Evolutionary conservation across 2,329 filamentous ascomycete genomes (phyloP), one percentile per base, ranked within the genome.

Genomic region (Pseudocercospora ulei): DNA sequence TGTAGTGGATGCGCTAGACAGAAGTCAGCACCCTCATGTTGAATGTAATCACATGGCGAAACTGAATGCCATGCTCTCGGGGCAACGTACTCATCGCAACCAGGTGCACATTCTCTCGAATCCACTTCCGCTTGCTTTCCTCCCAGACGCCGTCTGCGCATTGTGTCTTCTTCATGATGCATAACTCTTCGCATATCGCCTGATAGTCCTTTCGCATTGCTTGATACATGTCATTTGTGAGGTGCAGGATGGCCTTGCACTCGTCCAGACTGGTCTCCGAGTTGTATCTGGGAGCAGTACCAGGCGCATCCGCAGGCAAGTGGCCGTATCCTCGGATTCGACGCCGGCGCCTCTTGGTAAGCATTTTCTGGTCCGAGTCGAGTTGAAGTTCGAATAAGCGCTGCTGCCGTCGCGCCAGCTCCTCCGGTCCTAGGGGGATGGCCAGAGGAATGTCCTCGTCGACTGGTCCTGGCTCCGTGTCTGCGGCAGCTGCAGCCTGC

Each of bases 261-360:
- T 88, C 81, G 48, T 83, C 79, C 42, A 90, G 73, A 0, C 82
- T 87, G 7, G 80, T 87, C 59, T 90, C 83, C 0, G 82, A 88
- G 1, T 81, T 81, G 47, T 85, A 90, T 33, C 30, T 33, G 8
- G 80, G 77, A 12, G 78, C 74, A 12, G 50, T 33, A 3, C 77
- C 75, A 1, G 77, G 71, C 4, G 75, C 74, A 55, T 83, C 79
- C 23, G 78, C 71, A 8, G 79, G 75, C 16, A 82, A 59, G 2
- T 78, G 77, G 26, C 73, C 77, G 68, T 76, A 81, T n/a, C 72
- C 73, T 51, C 75, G 71, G 38, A 77, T 80, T 30, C 79, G 71
- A 46, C 80, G 74, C 35, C 80, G 72, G 37, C 80, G 73, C 57
- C 82, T 84, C 41, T 75, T 69, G 5, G 71, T 65, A 5, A 67